Evolutionary conservation across 352 stramenopile genomes (phyloP).

Genomic region (Globisporangium echinulatum): DNA sequence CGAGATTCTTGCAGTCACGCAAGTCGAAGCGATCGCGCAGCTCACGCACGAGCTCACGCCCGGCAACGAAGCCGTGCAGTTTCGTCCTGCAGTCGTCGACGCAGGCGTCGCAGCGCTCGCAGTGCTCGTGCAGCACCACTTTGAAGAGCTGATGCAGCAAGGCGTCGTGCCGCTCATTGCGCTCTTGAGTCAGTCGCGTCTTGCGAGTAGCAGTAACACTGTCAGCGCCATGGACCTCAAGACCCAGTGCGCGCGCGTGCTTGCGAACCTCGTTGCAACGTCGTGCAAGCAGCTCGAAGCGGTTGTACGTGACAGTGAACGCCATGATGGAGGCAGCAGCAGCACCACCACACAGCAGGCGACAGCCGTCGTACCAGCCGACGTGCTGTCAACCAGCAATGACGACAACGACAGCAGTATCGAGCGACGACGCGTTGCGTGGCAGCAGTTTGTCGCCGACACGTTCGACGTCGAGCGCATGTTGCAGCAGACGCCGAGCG

Average conservation of each 20-base stretch:
- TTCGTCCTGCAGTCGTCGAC: conserved; percentile 64
- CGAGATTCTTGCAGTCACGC: conserved; percentile 65
- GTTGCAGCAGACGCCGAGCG: conserved; percentile 35
- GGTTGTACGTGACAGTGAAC: too few species aligned
- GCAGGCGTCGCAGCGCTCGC: conserved; percentile 60
- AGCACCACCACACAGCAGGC: neutral
- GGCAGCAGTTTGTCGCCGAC: conserved; percentile 29
- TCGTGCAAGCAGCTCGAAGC: conserved; percentile 39
- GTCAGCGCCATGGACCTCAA: conserved; percentile 22
- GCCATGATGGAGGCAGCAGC: too few species aligned
- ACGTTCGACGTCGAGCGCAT: conserved; percentile 50
- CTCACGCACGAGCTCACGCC: conserved; percentile 71
- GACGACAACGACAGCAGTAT: too few species aligned
- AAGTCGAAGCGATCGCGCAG: conserved; percentile 72
- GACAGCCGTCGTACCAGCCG: neutral
- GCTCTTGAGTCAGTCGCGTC: conserved; percentile 33
- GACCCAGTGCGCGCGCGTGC: conserved; percentile 60
- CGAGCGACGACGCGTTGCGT: conserved; percentile 8
- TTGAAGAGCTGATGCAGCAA: conserved; percentile 53
- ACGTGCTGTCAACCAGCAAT: too few species aligned
- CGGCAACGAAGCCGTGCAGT: conserved; percentile 66
- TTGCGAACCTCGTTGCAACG: conserved; percentile 63
- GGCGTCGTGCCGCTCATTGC: conserved; percentile 58
- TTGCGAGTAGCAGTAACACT: conserved; percentile 13
- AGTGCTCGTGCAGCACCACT: conserved; percentile 58